A percentile compares a stretch with the other conserved stretches of the same genome.
Conservation (phyloP, 2,329 filamentous ascomycete genomes). For the Pseudogymnoascus pannorum region DNA sequence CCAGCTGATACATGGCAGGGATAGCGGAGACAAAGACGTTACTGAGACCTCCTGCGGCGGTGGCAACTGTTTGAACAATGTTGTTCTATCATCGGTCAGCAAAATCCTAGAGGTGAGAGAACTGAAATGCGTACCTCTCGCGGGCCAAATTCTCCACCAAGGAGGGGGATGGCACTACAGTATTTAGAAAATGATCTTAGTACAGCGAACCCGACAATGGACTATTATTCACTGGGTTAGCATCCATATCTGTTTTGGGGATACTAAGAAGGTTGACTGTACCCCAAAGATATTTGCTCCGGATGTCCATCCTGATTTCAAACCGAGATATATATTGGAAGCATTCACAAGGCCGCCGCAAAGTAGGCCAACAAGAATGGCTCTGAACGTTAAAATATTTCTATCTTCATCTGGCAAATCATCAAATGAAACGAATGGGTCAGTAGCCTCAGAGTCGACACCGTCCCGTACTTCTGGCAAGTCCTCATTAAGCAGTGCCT, state of each 20-base stretch:
- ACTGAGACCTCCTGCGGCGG: constrained; percentile 36
- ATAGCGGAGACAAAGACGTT: constrained; percentile 38
- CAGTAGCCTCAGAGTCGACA: neutral
- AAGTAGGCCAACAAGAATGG: neutral
- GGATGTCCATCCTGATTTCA: constrained; percentile 1
- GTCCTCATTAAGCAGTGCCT: neutral
- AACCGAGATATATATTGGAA: constrained; percentile 3
- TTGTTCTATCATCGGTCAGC: constrained; percentile 41
- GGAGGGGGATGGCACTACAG: neutral
- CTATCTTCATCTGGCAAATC: constrained; percentile 2
- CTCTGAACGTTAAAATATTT: constrained; percentile 1
- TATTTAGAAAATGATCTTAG: constrained; percentile 3
- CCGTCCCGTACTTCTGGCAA: neutral
- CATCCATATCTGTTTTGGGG: neutral
- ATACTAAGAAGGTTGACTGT: neutral
- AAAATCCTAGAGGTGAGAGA: constrained; percentile 16
- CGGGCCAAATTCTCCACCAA: neutral
- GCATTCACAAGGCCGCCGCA: constrained; percentile 2
- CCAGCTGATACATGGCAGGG: constrained; percentile 37
- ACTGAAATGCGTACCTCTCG: neutral
- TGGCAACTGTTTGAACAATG: constrained; percentile 39
- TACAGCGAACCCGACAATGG: constrained; percentile 1
- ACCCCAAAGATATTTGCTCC: constrained; percentile 2
- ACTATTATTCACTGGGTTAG: neutral
- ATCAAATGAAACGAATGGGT: constrained; percentile 1